Base-by-base conservation (phyloP, 2,329 filamentous ascomycete species). In the Pochonia chlamydosporia region DNA sequence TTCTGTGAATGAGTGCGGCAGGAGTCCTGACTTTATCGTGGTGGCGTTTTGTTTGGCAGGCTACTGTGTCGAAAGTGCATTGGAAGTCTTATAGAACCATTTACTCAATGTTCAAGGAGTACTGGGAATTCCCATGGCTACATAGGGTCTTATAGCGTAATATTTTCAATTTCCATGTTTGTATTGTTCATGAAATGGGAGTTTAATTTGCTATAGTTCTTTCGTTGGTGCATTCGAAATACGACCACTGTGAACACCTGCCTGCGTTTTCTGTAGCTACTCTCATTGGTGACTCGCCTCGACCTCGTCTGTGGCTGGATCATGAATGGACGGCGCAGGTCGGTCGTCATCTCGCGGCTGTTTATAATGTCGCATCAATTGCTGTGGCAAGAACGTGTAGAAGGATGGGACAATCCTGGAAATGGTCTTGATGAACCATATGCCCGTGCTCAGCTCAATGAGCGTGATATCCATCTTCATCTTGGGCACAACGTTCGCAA, bases 351-450 rank as follows among this genome's bases (percentile, higher is more conserved):
- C 56, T 3, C 59, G 59, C 0, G 84, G 83, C 21, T 76, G 66
- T 61, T 82, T 87, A 75, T 79, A 90, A 16, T 73, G 63, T 20
- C 73, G 56, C 83, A 91, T 87, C 53, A 87, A 67, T 54, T 84
- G 79, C 60, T 91, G 88, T 1, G 79, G 75, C 23, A 90, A 67
- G 48, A 81, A 79, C 0, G 71, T 76, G 59, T 86, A 81, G 59
- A 86, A 87, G 0, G 76, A 78, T 3, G 80, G 80, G 48, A 78
- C 75, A 10, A 84, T 60, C 0, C 72, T 72, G 24, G 68, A 60
- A 14, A 85, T 61, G 2, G 72, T 64, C 58, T 83, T 84, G 59
- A 90, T 78, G 60, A 85, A 89, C 52, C 71, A 73, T 21, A 88
- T 50, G 3, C 81, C 84, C 21, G 84, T 79, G 55, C 75, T 76